Conservation (phyloP, 768 basidiomycete species). For the Mycena albidolilacea region DNA sequence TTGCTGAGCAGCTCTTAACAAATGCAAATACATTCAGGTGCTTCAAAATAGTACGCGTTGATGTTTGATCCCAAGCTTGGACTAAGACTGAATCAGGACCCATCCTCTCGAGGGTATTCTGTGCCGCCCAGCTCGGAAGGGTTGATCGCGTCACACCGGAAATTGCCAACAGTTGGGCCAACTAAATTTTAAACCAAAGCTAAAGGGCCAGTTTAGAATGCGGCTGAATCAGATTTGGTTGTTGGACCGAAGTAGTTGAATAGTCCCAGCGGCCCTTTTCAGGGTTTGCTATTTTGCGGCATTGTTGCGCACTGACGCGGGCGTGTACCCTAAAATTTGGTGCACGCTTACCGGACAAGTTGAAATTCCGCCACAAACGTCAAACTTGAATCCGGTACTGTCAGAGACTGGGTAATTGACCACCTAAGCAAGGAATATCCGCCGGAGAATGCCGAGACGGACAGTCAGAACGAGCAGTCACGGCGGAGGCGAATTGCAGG, state of each 20-base stretch:
- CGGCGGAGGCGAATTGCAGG: background rate
- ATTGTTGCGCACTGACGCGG: background rate
- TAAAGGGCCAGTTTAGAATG: too few relatives aligned
- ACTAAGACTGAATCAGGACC: background rate
- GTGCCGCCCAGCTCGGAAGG: background rate
- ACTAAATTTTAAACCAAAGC: background rate
- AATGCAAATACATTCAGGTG: background rate
- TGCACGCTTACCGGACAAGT: background rate
- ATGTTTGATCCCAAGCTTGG: background rate
- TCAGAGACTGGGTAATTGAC: slow-evolving; percentile 1
- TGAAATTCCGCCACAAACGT: background rate
- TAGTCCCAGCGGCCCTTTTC: background rate
- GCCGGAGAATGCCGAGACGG: background rate
- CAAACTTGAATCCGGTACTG: background rate
- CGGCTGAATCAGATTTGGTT: too few relatives aligned
- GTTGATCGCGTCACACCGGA: background rate
- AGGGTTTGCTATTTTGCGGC: background rate
- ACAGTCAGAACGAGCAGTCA: background rate
- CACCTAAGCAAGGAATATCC: background rate
- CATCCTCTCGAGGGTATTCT: background rate
- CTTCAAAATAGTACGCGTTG: background rate
- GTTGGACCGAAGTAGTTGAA: background rate
- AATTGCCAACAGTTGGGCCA: background rate
- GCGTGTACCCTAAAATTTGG: background rate
- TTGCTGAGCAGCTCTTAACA: slow-evolving; percentile 1